Evolutionary conservation across 768 basidiomycete genomes (phyloP).

Genomic region (Lactarius akahatsu): DNA sequence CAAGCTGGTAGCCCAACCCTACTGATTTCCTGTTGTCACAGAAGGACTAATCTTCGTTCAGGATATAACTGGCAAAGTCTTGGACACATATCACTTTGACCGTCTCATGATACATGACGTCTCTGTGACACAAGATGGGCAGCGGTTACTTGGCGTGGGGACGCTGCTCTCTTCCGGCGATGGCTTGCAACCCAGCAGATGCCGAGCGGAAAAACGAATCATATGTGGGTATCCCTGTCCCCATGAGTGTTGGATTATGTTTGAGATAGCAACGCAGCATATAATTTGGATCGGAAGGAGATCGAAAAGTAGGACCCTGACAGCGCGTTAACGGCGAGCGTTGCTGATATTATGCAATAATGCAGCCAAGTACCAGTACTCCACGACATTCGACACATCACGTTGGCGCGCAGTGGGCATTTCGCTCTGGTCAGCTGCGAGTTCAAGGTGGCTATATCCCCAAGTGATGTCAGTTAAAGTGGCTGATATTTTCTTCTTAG

Average conservation of each 20-base stretch:
- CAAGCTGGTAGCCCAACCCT: conserved; percentile 49
- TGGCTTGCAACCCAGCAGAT: conserved; percentile 67
- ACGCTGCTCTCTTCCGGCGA: conserved; percentile 61
- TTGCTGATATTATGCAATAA: conserved; percentile 22
- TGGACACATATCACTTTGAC: conserved; percentile 58
- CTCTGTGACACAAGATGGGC: conserved; percentile 64
- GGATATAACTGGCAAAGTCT: conserved; percentile 60
- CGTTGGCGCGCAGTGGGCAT: conserved; percentile 57
- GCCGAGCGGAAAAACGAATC: conserved; percentile 69
- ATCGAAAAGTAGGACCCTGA: conserved; percentile 57
- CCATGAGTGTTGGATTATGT: background rate
- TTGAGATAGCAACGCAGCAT: conserved; percentile 44
- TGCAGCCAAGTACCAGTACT: conserved; percentile 68
- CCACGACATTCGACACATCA: conserved; percentile 71
- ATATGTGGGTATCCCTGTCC: conserved; percentile 47
- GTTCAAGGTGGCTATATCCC: conserved; percentile 50
- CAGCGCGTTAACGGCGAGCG: background rate
- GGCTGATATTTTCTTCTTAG: conserved; percentile 36
- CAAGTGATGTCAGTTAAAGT: background rate
- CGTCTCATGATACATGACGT: conserved; percentile 68
- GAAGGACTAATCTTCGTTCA: conserved; percentile 31
- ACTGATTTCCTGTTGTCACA: background rate
- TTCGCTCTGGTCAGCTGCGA: conserved; percentile 73
- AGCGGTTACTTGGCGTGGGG: conserved; percentile 64
- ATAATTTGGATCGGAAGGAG: conserved; percentile 61